Conservation (phyloP, 2,329 filamentous ascomycete genomes). For the Fusarium lyarnte region DNA sequence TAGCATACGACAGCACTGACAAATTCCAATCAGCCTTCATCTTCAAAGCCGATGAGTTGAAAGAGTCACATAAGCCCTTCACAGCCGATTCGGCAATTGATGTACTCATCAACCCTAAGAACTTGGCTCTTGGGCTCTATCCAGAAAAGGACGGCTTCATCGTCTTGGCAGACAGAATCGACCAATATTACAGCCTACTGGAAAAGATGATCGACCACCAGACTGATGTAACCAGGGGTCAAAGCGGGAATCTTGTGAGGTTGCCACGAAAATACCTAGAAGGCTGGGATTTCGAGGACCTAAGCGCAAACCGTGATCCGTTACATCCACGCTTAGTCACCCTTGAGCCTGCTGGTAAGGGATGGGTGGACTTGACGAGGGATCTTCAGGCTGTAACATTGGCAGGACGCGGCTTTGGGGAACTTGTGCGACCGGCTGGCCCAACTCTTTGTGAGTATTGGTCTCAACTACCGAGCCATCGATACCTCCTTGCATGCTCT, state of each 20-base stretch:
- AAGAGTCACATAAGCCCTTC: not conserved
- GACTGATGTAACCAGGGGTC: fast-evolving
- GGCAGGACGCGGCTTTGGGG: fast-evolving
- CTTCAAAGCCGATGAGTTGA: fast-evolving
- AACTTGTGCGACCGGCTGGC: fast-evolving
- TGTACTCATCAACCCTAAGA: not conserved
- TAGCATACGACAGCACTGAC: not conserved
- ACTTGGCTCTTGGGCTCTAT: not conserved
- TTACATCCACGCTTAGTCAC: fast-evolving
- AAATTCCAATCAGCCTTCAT: not conserved
- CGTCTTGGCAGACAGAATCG: not conserved
- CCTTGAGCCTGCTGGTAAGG: fast-evolving
- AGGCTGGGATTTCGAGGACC: not conserved
- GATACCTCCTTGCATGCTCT: not conserved
- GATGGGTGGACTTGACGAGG: not conserved
- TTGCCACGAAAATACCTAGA: not conserved
- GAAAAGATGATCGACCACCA: not conserved
- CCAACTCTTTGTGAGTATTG: fast-evolving
- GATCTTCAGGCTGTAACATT: fast-evolving
- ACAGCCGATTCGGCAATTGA: fast-evolving
- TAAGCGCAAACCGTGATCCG: not conserved
- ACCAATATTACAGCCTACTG: not conserved
- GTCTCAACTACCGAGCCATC: fast-evolving
- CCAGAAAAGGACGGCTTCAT: not conserved
- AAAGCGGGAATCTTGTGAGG: fast-evolving